A percentile compares a stretch with the other conserved stretches of the same genome.
These are phyloP conservation scores for Tricholoma furcatifolium DNA, from an alignment of 768 basidiomycete species.

Conservation along the genomic window DNA sequence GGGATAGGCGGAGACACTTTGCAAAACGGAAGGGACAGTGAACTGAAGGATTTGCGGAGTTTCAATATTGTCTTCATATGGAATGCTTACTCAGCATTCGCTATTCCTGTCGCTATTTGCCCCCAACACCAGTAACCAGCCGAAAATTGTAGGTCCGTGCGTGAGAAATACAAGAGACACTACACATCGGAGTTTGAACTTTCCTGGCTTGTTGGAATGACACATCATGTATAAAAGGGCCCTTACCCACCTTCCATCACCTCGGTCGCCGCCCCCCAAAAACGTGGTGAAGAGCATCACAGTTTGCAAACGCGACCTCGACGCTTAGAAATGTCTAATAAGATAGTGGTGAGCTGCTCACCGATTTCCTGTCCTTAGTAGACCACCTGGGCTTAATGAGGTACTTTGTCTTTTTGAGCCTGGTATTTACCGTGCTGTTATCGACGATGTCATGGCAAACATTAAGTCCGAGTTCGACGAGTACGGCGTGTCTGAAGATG, in stretches of 20 bases:
- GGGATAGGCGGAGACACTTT: no score
- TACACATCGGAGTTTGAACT: constrained; percentile 45
- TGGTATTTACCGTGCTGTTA: constrained; percentile 86
- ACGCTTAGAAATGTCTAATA: constrained; percentile 79
- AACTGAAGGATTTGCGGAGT: no score
- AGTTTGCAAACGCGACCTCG: constrained; percentile 26
- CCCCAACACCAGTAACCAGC: no score
- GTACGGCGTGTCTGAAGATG: constrained; percentile 90
- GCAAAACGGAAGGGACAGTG: no score
- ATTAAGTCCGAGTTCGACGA: constrained; percentile 97
- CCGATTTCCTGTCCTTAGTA: constrained; percentile 56
- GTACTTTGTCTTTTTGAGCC: constrained; percentile 66
- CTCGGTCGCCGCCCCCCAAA: constrained; percentile 38
- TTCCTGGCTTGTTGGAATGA: constrained; percentile 37
- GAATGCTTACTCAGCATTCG: no score
- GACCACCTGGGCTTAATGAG: constrained; percentile 54
- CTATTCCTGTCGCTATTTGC: no score
- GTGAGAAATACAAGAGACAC: constrained; percentile 31
- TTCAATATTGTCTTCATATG: no score
- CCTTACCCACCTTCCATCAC: constrained; percentile 38
- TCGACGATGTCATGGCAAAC: constrained; percentile 89
- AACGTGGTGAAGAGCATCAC: constrained; percentile 34
- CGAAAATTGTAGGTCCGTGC: constrained; percentile 28
- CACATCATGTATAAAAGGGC: constrained; percentile 53
- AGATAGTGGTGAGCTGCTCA: constrained; percentile 95